phyloP scores from a whole-genome alignment of 2,329 filamentous ascomycete genomes.

The Ophiostoma montium region DNA sequence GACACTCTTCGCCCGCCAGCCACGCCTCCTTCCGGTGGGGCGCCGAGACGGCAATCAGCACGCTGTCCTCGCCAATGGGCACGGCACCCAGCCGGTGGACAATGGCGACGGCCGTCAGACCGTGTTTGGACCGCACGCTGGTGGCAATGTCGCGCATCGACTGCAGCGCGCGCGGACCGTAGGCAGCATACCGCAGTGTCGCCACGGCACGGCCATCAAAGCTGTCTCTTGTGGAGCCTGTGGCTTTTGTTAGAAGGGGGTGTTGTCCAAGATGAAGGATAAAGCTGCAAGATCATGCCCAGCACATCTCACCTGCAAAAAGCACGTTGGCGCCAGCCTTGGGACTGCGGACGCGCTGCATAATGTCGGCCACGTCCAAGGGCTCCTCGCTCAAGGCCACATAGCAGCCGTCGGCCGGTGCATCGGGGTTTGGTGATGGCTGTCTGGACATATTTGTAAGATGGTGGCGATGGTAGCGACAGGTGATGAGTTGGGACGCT shows the following conservation, averaged over 20 bases:
- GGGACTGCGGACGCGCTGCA: constrained; percentile 56
- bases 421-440: not conserved
- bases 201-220: constrained; percentile 60
- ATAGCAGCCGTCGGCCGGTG: constrained; percentile 33
- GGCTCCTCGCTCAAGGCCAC: constrained; percentile 52
- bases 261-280: too few species aligned
- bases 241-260: constrained; percentile 40
- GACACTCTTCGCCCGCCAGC: constrained; percentile 74
- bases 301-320: constrained; percentile 44
- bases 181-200: constrained; percentile 62
- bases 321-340: constrained; percentile 63
- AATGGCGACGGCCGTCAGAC: constrained; percentile 60
- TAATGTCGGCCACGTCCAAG: constrained; percentile 42
- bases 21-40: constrained; percentile 76
- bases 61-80: constrained; percentile 83
- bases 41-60: constrained; percentile 73
- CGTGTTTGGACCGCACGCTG: constrained; percentile 43
- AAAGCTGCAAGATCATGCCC: too few species aligned
- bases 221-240: constrained; percentile 67
- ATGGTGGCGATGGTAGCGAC: not conserved
- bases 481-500: not conserved
- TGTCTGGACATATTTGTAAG: not conserved
- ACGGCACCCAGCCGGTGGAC: constrained; percentile 75
- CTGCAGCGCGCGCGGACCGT: constrained; percentile 53
- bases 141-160: constrained; percentile 53